Conservation (phyloP, 2,329 filamentous ascomycete genomes). For the Colletotrichum trifolii region DNA sequence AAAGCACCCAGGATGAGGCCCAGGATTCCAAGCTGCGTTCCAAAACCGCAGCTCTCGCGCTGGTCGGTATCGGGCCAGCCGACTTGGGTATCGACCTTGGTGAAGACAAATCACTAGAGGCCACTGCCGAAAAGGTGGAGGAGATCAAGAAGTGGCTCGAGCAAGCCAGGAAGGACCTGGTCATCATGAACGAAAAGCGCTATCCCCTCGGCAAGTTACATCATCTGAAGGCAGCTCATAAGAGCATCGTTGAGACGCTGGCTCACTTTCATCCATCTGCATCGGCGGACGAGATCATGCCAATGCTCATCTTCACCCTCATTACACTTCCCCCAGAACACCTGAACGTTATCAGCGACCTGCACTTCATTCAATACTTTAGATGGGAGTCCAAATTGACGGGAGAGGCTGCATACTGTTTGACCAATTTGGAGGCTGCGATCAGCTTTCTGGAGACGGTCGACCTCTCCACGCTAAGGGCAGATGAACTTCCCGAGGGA, state of each 20-base stretch:
- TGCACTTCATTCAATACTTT: constrained; percentile 95
- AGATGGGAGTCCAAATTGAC: constrained; percentile 87
- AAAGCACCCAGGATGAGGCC: constrained; percentile 91
- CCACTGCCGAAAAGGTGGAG: constrained; percentile 68
- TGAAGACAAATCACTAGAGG: constrained; percentile 63
- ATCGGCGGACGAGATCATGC: constrained; percentile 96
- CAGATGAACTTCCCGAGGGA: constrained; percentile 79
- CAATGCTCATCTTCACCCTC: constrained; percentile 94
- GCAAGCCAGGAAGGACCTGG: constrained; percentile 76
- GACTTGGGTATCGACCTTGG: constrained; percentile 85
- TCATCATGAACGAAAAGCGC: constrained; percentile 85
- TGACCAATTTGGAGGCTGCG: constrained; percentile 95
- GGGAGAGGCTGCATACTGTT: constrained; percentile 93
- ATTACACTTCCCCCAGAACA: constrained; percentile 89
- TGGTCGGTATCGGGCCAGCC: constrained; percentile 90
- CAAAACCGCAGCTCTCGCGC: constrained; percentile 86
- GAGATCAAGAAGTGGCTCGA: constrained; percentile 80
- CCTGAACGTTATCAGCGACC: constrained; percentile 91
- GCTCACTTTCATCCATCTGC: constrained; percentile 78
- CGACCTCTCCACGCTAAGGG: constrained; percentile 87
- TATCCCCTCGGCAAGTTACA: constrained; percentile 93
- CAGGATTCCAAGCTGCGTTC: constrained; percentile 94
- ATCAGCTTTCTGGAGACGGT: constrained; percentile 96
- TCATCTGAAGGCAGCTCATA: constrained; percentile 88
- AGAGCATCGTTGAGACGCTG: constrained; percentile 90